Conservation (phyloP, 495 filamentous ascomycete genomes). For the Staphylotrichum tortipilum region DNA sequence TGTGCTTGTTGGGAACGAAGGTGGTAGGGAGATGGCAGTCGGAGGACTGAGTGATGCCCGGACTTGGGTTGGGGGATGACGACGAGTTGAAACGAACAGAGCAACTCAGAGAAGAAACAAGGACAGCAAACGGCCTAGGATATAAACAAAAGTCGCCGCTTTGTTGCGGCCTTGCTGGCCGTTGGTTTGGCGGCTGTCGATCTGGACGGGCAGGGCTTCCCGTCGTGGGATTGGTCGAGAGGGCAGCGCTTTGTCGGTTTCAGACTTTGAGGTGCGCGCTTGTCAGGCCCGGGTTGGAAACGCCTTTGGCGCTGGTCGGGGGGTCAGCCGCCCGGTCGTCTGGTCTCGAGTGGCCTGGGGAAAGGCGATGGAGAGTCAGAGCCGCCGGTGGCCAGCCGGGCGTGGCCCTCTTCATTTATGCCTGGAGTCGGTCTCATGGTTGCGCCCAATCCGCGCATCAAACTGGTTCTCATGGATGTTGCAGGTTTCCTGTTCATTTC, state of each 20-base stretch:
- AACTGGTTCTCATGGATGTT: not conserved
- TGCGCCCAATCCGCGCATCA: slow-evolving; percentile 4
- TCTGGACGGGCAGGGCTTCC: not conserved
- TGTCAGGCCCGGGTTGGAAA: slow-evolving; percentile 11
- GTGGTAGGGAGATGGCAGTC: too few species aligned
- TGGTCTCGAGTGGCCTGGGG: not conserved
- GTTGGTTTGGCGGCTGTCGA: slow-evolving; percentile 6
- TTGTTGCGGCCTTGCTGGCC: slow-evolving; percentile 2
- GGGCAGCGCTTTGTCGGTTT: slow-evolving; percentile 14
- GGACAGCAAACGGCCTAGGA: not conserved
- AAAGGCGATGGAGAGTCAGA: slow-evolving; percentile 1
- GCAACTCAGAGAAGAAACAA: not conserved
- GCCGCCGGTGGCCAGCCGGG: not conserved
- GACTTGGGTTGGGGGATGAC: too few species aligned
- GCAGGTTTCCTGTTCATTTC: too few species aligned
- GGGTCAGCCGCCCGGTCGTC: not conserved
- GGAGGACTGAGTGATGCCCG: too few species aligned
- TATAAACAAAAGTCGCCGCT: slow-evolving; percentile 7
- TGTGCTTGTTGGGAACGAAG: too few species aligned
- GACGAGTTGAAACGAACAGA: not conserved
- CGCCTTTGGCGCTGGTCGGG: slow-evolving; percentile 10
- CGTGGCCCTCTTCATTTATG: slow-evolving; percentile 8
- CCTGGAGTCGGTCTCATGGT: slow-evolving; percentile 7
- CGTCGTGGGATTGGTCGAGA: slow-evolving; percentile 9
- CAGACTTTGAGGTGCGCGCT: slow-evolving; percentile 22